Base-by-base conservation (phyloP, 192 early-diverging fungal genomes). In the Mortierella claussenii region DNA sequence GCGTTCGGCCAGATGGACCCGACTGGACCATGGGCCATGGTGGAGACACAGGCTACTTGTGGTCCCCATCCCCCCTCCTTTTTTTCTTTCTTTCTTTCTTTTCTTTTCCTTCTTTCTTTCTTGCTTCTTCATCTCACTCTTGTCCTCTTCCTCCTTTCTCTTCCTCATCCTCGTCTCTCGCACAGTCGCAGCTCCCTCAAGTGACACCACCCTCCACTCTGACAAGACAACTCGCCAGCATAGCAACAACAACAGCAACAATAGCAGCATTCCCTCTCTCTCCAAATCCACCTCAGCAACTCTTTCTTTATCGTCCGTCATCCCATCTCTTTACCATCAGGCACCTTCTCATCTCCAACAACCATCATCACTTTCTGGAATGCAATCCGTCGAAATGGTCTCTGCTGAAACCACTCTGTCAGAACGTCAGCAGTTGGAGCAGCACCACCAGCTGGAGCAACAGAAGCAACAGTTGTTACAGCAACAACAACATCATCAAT, bases 351-450 rank as follows among this genome's bases (percentile, higher is more conserved):
- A 59, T 6, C 57, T 54, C 23, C 52, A 31, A 21, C 51, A 63
- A 47, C 55, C 34, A 59, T 34, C 15, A 30, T 42, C 31, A 24
- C 30, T 26, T 18, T 45, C 32, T 71, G 60, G 53, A 11, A 71
- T 71, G 69, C 69, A 71, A 63, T 71, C 69, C 30, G 69, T 71
- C 45, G 69, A 71, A 44, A 71, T 71, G 69, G 69, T 71, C 53
- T 71, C 69, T 37, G 69, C 69, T 42, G 60, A 62, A 46, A 53
- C 69, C 32, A 76, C 44, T 11, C 40, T 65, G 63, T 47, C 60
- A 24, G 63, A 65, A 40, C 69, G 44, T 32, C 60, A 64, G 23
- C 69, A 71, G 21, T 55, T 71, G 42, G 61, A 62, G 45, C 63
- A 65, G 32, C 63, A 34, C 23, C 70, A 60, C 20, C 52, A 65